Base-by-base conservation (phyloP, 1,139 yeast genomes). In the Pneumocystis wakefieldiae region DNA sequence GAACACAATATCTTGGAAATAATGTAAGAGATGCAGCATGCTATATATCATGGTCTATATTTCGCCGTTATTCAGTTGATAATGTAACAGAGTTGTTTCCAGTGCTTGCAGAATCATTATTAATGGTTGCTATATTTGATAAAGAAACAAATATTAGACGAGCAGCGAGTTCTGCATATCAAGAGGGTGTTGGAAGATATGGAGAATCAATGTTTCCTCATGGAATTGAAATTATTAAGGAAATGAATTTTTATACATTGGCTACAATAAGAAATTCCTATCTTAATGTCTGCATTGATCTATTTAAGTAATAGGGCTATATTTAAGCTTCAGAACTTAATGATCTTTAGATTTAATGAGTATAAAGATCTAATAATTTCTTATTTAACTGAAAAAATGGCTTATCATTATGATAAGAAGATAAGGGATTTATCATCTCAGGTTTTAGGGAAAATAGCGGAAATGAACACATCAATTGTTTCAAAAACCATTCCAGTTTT, bases 1-100 rank as follows among this genome's bases (percentile, higher is more conserved):
- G 82, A 15, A 79, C 82, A 0, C 74, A 78, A 17, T 76, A 83
- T 0, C 71, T 80, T 14, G 95, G 95, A 0, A 75, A 81, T 1
- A 89, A 85, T 68, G 80, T 91, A 1, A 78, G 95, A 62, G 97
- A 91, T 71, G 83, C 97, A 0, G 83, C 94, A 0, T 87, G 95
- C 71, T 91, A 86, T 71, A 82, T 87, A 1, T 75, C 80, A 60
- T 85, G 90, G 90, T 79, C 87, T 0, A 64, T 83, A n/a, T 77
- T 81, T 53, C 76, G 83, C 66, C 70, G 80, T 14, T 77, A 74
- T 62, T 71, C 75, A 59, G 65, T 73, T 0, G 57, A 69, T 10
- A 71, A 68, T 1, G 64, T 75, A 10, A 66, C 69, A 6, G 62
- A 68, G 0, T 62, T 48, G 3, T 64, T 72, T 62, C 66, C 66